Evolutionary conservation across 495 filamentous ascomycete genomes (phyloP).

Genomic region (Neurospora tetrasperma): DNA sequence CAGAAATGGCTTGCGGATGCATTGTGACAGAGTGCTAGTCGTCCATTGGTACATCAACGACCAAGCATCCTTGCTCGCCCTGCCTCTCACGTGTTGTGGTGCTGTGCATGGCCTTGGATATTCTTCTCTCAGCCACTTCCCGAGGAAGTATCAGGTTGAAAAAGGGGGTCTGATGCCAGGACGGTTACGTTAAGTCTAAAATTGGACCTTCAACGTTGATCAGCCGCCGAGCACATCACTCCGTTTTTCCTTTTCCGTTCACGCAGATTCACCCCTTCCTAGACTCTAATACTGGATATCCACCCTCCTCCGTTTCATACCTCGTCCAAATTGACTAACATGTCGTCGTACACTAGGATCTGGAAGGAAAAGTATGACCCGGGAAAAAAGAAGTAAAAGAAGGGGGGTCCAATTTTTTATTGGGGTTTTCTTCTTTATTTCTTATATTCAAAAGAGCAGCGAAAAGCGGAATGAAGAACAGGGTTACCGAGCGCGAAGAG

Average conservation of each 20-base stretch:
- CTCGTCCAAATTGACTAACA: neutral
- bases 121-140: neutral
- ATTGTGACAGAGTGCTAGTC: neutral
- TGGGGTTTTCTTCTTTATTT: neutral
- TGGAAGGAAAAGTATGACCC: slow-evolving; percentile 93
- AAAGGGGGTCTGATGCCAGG: neutral
- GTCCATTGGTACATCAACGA: neutral
- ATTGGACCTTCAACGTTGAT: neutral
- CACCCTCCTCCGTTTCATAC: neutral
- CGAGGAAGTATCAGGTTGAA: neutral
- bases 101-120: neutral
- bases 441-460: neutral
- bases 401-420: neutral
- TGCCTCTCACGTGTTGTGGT: neutral
- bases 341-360: slow-evolving; percentile 49
- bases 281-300: neutral
- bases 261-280: neutral
- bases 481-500: neutral
- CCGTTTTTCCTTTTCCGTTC: neutral
- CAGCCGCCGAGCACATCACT: neutral
- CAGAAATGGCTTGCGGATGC: neutral
- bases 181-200: neutral
- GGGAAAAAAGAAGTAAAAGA: slow-evolving; percentile 34
- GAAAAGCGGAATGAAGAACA: neutral
- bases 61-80: neutral